phyloP scores from a whole-genome alignment of 2,329 filamentous ascomycete species.

The Colletotrichum gloeosporioides region DNA sequence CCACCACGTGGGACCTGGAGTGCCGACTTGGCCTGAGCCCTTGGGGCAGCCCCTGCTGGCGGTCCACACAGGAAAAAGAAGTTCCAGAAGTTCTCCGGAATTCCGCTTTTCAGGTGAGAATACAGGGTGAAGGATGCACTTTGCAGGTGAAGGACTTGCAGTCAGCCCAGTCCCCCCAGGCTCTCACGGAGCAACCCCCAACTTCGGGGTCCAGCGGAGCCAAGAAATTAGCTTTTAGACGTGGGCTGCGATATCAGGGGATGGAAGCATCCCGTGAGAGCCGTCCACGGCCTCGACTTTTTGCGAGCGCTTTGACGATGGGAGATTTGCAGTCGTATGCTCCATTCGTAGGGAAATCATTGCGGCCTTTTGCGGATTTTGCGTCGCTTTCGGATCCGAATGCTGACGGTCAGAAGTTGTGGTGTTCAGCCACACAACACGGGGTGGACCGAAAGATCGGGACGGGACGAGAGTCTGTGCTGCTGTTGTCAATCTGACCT shows the following conservation, averaged over 20 bases:
- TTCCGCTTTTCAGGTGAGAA: slow-evolving; percentile 10
- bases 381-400: not conserved
- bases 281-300: not conserved
- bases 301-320: not conserved
- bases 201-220: not conserved
- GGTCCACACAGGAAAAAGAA: not conserved
- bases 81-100: slow-evolving; percentile 1
- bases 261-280: not conserved
- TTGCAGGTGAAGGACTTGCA: not conserved
- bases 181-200: not conserved
- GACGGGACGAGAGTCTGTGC: slow-evolving; percentile 16
- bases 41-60: not conserved
- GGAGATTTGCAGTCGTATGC: not conserved
- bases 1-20: not conserved
- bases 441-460: not conserved
- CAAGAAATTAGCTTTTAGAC: not conserved
- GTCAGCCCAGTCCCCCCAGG: not conserved
- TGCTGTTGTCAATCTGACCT: not conserved
- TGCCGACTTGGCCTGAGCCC: not conserved
- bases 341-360: not conserved
- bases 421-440: not conserved
- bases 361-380: not conserved
- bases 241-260: not conserved
- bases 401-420: not conserved
- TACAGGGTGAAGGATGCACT: not conserved